Evolutionary conservation across 2,329 filamentous ascomycete species (phyloP).

Genomic region (Calonectria crousiana): DNA sequence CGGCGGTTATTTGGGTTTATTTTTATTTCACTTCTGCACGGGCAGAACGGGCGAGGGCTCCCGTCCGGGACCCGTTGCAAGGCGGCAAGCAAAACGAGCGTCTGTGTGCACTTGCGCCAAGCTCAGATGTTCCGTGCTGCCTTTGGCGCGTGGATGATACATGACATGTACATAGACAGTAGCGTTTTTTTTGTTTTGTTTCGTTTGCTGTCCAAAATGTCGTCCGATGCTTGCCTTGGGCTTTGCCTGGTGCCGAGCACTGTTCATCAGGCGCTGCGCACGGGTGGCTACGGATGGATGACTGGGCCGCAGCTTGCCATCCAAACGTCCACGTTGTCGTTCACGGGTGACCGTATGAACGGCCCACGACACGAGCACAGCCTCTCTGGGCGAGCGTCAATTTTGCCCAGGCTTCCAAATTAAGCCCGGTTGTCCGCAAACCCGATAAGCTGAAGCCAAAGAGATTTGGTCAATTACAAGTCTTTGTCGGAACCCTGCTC

Average conservation of each 20-base stretch:
- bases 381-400: slow-evolving; percentile 17
- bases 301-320: not conserved
- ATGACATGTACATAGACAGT: not conserved
- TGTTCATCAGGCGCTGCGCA: not conserved
- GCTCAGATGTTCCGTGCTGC: slow-evolving; percentile 9
- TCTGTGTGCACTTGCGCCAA: not conserved
- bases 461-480: slow-evolving; percentile 3
- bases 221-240: slow-evolving; percentile 12
- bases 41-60: not conserved
- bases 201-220: slow-evolving; percentile 6
- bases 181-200: slow-evolving; percentile 15
- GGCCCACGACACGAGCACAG: slow-evolving; percentile 14
- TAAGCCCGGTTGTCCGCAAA: not conserved
- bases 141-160: not conserved
- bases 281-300: not conserved
- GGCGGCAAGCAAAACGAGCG: slow-evolving; percentile 19
- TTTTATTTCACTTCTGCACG: not conserved
- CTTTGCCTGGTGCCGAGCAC: not conserved
- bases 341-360: slow-evolving; percentile 6
- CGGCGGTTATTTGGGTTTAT: not conserved
- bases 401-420: not conserved
- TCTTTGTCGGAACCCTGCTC: not conserved
- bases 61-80: not conserved
- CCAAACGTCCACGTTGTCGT: slow-evolving; percentile 5
- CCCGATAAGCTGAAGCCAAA: slow-evolving; percentile 9